These are phyloP conservation scores for Lactarius trivialis DNA, from an alignment of 768 basidiomycete genomes.

Conservation along the genomic window DNA sequence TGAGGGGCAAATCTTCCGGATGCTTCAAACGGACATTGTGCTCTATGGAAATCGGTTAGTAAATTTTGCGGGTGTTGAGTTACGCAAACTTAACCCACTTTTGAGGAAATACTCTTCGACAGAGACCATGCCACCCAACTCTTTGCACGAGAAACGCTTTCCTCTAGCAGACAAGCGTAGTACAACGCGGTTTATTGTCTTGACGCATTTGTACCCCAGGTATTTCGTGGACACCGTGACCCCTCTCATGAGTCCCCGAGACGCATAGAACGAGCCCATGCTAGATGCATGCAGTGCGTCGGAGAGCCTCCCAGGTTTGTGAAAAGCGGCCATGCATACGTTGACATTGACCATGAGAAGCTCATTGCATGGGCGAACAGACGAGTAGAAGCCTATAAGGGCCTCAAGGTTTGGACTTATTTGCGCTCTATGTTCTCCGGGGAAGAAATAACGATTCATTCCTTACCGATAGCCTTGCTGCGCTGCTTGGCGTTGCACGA, in stretches of 20 bases:
- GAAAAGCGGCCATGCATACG: constrained; percentile 48
- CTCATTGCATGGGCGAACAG: constrained; percentile 42
- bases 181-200: constrained; percentile 29
- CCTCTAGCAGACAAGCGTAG: constrained; percentile 36
- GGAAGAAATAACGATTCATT: constrained; percentile 61
- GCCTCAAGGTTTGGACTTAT: constrained; percentile 40
- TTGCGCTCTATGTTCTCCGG: constrained; percentile 21
- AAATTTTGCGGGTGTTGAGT: constrained; percentile 7
- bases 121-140: constrained; percentile 48
- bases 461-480: constrained; percentile 57
- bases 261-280: constrained; percentile 38
- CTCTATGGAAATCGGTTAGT: constrained; percentile 35
- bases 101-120: constrained; percentile 58
- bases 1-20: constrained; percentile 33
- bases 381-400: constrained; percentile 45
- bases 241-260: constrained; percentile 42
- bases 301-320: constrained; percentile 55
- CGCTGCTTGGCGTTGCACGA: constrained; percentile 51
- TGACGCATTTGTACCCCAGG: constrained; percentile 32
- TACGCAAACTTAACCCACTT: constrained; percentile 39
- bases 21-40: constrained; percentile 47
- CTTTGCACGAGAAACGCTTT: constrained; percentile 50
- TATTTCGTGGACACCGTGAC: constrained; percentile 54
- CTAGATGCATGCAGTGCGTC: constrained; percentile 48
- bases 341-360: constrained; percentile 50